Evolutionary conservation across 2,329 filamentous ascomycete genomes (phyloP), one percentile per base, ranked within the genome.

Genomic region (Zymoseptoria ardabiliae): DNA sequence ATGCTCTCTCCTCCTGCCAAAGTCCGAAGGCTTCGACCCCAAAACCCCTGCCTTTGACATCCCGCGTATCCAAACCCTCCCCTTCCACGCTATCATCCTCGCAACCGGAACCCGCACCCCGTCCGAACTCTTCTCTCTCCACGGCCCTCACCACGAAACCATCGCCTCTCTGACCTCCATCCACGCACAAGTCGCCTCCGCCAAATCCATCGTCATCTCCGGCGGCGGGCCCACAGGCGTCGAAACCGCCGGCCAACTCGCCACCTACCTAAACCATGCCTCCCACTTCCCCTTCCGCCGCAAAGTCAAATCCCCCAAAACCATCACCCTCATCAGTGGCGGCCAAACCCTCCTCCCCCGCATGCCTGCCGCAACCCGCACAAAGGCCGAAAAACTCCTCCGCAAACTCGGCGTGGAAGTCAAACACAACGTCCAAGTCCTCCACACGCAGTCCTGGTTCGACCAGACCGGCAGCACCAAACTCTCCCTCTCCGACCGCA

Each of bases 221-320:
- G 74, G 74, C 28, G 74, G 72, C 4, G 73, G 73, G 1, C 68
- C 69, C 8, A 67, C 70, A 1, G 74, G 72, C 17, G 66, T 75
- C 53, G 73, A 76, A 63, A 69, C 68, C 11, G 73, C 74, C 1
- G 74, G 73, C 25, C 72, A 76, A 59, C 65, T 76, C 1, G 71
- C 71, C 8, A 68, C 63, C 2, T 69, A 66, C 58, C 68, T 70
- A 28, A 74, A 74, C 61, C 62, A 62, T 49, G 64, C 45, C 23
- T 58, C 45, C 20, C 61, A 65, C 54, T 60, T 61, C 41, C 60
- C 62, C 35, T 53, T 66, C 17, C 58, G 58, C 21, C 20, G 51
- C 25, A 58, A 60, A n/a, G 13, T 54, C n/a, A 55, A 60, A 25
- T 50, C 41, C 4, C 62, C 57, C 2, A 67, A 67, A 55, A 56